Evolutionary conservation across 495 filamentous ascomycete species (phyloP).

Genomic region (Aspergillus ostianus): DNA sequence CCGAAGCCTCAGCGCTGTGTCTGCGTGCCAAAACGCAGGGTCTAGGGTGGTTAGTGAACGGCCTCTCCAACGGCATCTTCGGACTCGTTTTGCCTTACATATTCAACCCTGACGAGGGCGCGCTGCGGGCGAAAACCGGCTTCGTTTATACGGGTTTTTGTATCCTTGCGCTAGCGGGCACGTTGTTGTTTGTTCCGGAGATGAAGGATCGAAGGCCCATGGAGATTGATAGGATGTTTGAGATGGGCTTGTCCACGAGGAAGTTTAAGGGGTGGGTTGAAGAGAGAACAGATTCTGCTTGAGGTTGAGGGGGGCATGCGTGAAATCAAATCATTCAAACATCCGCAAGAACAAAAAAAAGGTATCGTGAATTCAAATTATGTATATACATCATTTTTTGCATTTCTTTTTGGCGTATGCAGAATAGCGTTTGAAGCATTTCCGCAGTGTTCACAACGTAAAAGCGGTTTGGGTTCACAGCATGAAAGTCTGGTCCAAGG

Average conservation of each 20-base stretch:
- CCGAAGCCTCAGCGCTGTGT: slow-evolving; percentile 32
- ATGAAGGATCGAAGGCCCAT: slow-evolving; percentile 32
- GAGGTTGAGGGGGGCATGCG: background rate
- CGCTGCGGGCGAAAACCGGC: slow-evolving; percentile 31
- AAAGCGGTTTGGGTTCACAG: too few species aligned
- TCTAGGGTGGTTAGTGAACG: slow-evolving; percentile 32
- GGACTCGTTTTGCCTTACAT: slow-evolving; percentile 34
- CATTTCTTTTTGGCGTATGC: too few species aligned
- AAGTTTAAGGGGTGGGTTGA: slow-evolving; percentile 23
- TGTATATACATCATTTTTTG: too few species aligned
- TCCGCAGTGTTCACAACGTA: too few species aligned
- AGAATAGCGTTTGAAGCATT: too few species aligned
- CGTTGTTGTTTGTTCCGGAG: slow-evolving; percentile 32
- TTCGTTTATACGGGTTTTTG: slow-evolving; percentile 34
- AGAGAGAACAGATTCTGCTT: background rate
- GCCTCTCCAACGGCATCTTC: slow-evolving; percentile 26
- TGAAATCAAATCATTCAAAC: too few species aligned
- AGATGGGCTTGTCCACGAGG: slow-evolving; percentile 18
- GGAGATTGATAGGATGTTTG: slow-evolving; percentile 41
- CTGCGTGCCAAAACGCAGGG: slow-evolving; percentile 36
- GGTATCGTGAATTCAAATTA: background rate
- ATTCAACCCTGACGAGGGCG: slow-evolving; percentile 32
- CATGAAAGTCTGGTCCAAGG: too few species aligned
- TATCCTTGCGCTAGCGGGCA: slow-evolving; percentile 14
- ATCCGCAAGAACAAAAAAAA: background rate